Evolutionary conservation across 2,329 filamentous ascomycete species (phyloP).

Genomic region (Zalaria obscura): DNA sequence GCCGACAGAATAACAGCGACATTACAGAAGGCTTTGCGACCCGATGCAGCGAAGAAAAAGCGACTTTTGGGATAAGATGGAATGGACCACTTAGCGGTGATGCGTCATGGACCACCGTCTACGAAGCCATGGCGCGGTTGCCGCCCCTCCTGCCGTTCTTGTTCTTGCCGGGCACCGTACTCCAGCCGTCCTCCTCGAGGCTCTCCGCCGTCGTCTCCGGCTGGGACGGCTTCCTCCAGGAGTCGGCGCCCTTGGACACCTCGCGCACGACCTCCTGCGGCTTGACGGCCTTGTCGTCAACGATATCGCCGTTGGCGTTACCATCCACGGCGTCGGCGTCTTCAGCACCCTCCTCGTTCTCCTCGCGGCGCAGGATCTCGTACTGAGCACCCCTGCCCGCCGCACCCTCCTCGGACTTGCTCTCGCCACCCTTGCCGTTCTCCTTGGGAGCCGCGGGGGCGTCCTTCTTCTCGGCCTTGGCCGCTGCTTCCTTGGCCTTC

Average conservation of each 20-base stretch:
- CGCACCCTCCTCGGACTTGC: conserved; percentile 14
- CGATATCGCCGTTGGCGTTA: conserved; percentile 34
- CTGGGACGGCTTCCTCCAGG: conserved; percentile 18
- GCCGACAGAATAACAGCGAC: too few relatives aligned
- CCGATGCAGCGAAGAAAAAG: too few relatives aligned
- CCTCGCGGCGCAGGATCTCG: conserved; percentile 38
- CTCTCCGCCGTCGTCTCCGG: conserved; percentile 28
- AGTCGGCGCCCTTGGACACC: conserved; percentile 22
- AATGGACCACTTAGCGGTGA: too few relatives aligned
- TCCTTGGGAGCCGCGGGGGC: conserved; percentile 23
- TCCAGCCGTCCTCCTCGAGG: conserved; percentile 40
- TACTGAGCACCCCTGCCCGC: conserved; percentile 28
- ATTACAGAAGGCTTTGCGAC: too few relatives aligned
- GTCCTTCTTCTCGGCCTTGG: conserved; percentile 30
- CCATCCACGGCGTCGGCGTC: conserved; percentile 29
- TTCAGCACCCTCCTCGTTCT: conserved; percentile 17
- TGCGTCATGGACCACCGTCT: background rate
- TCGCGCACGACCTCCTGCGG: conserved; percentile 39
- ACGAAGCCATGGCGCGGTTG: conserved; percentile 14
- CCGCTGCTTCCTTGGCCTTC: conserved; percentile 42
- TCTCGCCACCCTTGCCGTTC: conserved; percentile 18
- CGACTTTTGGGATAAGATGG: too few relatives aligned
- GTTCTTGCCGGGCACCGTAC: conserved; percentile 33
- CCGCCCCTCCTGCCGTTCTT: conserved; percentile 22
- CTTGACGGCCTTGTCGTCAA: conserved; percentile 39